Base-by-base conservation (phyloP, 2,329 filamentous ascomycete species). In the Sphaceloma murrayae region DNA sequence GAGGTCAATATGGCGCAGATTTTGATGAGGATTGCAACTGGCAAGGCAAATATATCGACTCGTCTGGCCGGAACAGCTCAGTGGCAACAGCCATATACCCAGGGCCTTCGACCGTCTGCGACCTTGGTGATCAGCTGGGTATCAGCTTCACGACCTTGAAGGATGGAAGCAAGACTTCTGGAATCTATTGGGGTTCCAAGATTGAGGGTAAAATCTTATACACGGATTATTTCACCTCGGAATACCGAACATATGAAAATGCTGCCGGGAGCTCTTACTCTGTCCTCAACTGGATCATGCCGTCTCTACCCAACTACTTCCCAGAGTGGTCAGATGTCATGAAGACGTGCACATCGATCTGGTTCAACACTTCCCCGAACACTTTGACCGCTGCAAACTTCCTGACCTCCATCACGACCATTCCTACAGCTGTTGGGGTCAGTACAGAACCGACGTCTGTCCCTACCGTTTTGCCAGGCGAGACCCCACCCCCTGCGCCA, bases 341-440 rank as follows among this genome's bases (percentile, higher is more conserved):
- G 13, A 34, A 34, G 11, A 34, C 31, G 10, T 34, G 31, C 16
- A 34, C 31, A 6, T 34, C 31, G 13, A 17, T 34, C 31, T 34
- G 31, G 31, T 34, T 34, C 31, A 34, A 34, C 31, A 34, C 31
- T 10, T 34, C 31, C n/a, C 31, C 31, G 10, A 34, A 34, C 31
- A 34, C 31, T 4, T 17, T 34, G n/a, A 34, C 31, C 3, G 19
- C 21, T 13, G 34, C 34, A 10, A 19, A 19, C 16, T 39, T 39
- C 34, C 14, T 39, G 10, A 39, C 22, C 3, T 26, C 34, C 19
- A 14, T 39, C 19, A 39, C 34, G 14, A 39, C 34, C 19, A 39
- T 39, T 13, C 22, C n/a, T 8, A 13, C 22, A 24, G 34, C 34
- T 11, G 34, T 13, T 22, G 34, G 19, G 5, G 11, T 11, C 6